phyloP scores from a whole-genome alignment of 257 asterid genomes.

The Penstemon newberryi region DNA sequence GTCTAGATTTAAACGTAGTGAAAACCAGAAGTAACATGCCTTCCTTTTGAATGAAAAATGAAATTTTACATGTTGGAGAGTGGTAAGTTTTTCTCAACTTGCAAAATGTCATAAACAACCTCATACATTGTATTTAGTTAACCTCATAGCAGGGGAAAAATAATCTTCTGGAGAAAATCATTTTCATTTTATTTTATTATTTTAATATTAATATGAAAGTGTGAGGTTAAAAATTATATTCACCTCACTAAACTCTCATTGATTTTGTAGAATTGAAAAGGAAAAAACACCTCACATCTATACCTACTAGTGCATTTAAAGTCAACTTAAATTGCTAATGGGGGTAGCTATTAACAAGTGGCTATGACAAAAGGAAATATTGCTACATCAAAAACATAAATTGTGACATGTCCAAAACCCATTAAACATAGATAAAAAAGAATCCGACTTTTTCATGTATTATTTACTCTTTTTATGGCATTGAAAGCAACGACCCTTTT shows the following conservation, averaged over 20 bases:
- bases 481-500: conserved; percentile 47
- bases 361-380: conserved; percentile 29
- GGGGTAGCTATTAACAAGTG: conserved; percentile 21
- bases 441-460: conserved; percentile 30
- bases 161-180: not conserved
- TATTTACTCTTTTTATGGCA: conserved; percentile 25
- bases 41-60: not conserved
- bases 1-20: too few relatives aligned
- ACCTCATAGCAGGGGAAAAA: not conserved
- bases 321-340: conserved; percentile 33
- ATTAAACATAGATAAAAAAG: conserved; percentile 31
- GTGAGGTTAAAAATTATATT: not conserved
- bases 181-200: too few relatives aligned
- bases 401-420: conserved; percentile 33
- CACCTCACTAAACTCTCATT: too few relatives aligned
- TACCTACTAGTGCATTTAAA: conserved; percentile 10
- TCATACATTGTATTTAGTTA: not conserved
- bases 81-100: not conserved
- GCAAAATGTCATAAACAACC: too few relatives aligned
- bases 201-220: not conserved
- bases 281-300: conserved; percentile 6
- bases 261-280: conserved; percentile 17
- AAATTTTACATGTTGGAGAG: not conserved
- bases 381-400: conserved; percentile 25
- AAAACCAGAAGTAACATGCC: too few relatives aligned